Evolutionary conservation across 768 basidiomycete genomes (phyloP).

Genomic region (Boletellus sp.): DNA sequence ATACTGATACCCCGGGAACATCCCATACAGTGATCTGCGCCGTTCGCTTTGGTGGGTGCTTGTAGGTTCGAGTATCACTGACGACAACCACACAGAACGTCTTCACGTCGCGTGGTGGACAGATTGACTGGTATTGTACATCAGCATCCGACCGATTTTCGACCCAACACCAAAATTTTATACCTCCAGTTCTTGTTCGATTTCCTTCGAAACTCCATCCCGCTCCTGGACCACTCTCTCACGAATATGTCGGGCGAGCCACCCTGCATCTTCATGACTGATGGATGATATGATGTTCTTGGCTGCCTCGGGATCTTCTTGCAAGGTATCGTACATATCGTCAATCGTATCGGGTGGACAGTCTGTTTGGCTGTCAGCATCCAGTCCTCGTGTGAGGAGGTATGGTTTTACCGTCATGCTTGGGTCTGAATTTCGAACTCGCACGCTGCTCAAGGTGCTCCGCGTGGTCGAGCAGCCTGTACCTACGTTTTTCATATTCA

Average conservation of each 20-base stretch:
- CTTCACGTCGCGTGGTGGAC: conserved; percentile 71
- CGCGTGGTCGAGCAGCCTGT: conserved; percentile 53
- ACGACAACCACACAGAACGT: conserved; percentile 72
- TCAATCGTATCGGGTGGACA: conserved; percentile 46
- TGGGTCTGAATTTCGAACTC: conserved; percentile 41
- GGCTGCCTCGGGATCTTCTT: conserved; percentile 50
- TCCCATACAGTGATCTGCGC: conserved; percentile 89
- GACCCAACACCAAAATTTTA: conserved; percentile 15
- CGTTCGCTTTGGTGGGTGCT: conserved; percentile 49
- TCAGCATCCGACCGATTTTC: conserved; percentile 3
- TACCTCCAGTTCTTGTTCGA: conserved; percentile 74
- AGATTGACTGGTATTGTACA: conserved; percentile 42
- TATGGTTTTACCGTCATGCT: conserved; percentile 37
- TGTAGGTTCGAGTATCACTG: conserved; percentile 55
- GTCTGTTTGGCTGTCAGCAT: conserved; percentile 11
- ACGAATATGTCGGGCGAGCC: conserved; percentile 54
- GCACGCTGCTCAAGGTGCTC: conserved; percentile 62
- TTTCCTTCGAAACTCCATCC: conserved; percentile 51
- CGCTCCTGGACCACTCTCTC: conserved; percentile 47
- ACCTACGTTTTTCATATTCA: conserved; percentile 54
- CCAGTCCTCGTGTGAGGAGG: background rate
- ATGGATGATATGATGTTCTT: conserved; percentile 41
- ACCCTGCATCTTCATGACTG: conserved; percentile 50
- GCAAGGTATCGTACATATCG: conserved; percentile 56
- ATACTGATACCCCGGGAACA: conserved; percentile 46